These are phyloP conservation scores for Cryphonectria japonica DNA, from an alignment of 2,329 filamentous ascomycete genomes.

Conservation along the genomic window DNA sequence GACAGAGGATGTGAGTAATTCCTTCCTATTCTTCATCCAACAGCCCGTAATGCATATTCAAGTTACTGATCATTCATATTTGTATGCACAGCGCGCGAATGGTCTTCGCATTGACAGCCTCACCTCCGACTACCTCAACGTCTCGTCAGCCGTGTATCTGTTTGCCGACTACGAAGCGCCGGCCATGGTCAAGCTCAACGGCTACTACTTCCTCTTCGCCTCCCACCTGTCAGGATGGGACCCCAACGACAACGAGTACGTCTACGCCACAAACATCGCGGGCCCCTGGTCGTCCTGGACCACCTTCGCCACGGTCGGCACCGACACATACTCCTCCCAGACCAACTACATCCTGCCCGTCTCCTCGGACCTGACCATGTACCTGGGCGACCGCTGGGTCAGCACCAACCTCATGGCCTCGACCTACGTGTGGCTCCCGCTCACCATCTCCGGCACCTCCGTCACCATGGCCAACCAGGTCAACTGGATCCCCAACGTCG, in stretches of 20 bases:
- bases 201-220: conserved; percentile 67
- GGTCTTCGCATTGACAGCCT: conserved; percentile 59
- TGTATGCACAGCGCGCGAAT: conserved; percentile 49
- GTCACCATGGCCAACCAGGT: conserved; percentile 56
- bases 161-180: conserved; percentile 63
- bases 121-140: conserved; percentile 59
- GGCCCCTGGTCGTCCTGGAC: conserved; percentile 63
- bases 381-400: conserved; percentile 70
- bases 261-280: conserved; percentile 24
- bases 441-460: conserved; percentile 55
- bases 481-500: conserved; percentile 53
- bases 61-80: neutral
- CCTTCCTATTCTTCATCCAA: neutral
- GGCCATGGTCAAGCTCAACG: conserved; percentile 64
- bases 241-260: conserved; percentile 63
- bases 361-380: conserved; percentile 50
- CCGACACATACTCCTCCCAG: conserved; percentile 62
- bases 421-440: conserved; percentile 69
- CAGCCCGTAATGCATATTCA: neutral
- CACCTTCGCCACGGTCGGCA: conserved; percentile 59
- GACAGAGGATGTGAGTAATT: conserved; percentile 59
- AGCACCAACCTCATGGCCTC: conserved; percentile 59
- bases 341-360: conserved; percentile 60
- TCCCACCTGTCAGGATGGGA: conserved; percentile 60
- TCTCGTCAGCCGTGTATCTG: conserved; percentile 51